Evolutionary conservation across 129 eudicot genomes (phyloP).

Genomic region (Pittosporum tobira): DNA sequence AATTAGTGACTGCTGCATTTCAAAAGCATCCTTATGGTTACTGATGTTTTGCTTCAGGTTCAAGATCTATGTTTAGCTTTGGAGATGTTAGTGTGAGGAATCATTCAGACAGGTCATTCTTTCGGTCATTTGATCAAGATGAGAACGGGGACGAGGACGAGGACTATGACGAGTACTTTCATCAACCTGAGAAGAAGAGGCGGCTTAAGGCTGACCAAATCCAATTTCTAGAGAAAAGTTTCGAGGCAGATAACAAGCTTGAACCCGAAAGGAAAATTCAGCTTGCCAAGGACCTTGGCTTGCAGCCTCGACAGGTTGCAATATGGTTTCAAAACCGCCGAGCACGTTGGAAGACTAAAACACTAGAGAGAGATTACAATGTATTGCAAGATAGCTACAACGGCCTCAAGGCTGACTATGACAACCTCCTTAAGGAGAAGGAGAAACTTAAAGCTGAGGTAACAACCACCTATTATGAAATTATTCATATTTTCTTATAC

Average conservation of each 20-base stretch:
- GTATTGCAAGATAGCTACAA: slow-evolving; percentile 51
- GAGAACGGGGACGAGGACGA: slow-evolving; percentile 78
- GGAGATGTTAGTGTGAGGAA: slow-evolving; percentile 35
- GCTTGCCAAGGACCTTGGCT: slow-evolving; percentile 90
- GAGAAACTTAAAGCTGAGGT: slow-evolving; percentile 78
- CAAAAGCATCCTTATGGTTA: not conserved
- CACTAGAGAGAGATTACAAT: slow-evolving; percentile 76
- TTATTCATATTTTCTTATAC: not conserved
- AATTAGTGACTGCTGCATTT: not conserved
- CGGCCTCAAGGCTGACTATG: slow-evolving; percentile 64
- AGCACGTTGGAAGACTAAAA: slow-evolving; percentile 85
- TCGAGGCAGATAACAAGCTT: slow-evolving; percentile 70
- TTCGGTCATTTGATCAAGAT: slow-evolving; percentile 40
- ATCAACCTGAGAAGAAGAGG: slow-evolving; percentile 82
- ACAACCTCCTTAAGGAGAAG: slow-evolving; percentile 54
- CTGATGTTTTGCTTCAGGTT: slow-evolving; percentile 26
- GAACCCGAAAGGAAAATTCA: slow-evolving; percentile 85
- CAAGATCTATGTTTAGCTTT: slow-evolving; percentile 76
- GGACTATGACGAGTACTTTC: slow-evolving; percentile 70
- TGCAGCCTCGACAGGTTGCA: slow-evolving; percentile 94
- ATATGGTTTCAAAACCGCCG: slow-evolving; percentile 93
- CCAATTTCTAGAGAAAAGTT: slow-evolving; percentile 73
- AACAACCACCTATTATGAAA: not conserved
- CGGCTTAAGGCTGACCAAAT: slow-evolving; percentile 72
- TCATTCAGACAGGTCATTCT: slow-evolving; percentile 29